These are phyloP conservation scores for Boletus coccyginus DNA, from an alignment of 768 basidiomycete species.

Conservation along the genomic window DNA sequence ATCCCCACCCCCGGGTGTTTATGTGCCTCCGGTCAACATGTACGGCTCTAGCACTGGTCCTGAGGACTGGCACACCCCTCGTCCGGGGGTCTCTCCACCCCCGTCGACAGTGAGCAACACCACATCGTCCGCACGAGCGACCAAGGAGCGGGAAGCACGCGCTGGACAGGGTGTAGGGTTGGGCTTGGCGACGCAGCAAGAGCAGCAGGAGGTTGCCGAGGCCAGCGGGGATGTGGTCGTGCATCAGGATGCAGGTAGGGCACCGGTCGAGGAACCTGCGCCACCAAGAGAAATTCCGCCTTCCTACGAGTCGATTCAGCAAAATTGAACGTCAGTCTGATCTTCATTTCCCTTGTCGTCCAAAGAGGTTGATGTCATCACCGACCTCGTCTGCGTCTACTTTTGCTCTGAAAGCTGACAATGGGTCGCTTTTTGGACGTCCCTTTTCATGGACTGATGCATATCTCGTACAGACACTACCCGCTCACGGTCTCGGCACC, in stretches of 20 bases:
- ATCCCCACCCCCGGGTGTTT: background rate
- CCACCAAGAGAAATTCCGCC: conserved; percentile 28
- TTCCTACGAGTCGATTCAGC: conserved; percentile 28
- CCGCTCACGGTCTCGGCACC: background rate
- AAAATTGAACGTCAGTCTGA: conserved; percentile 6
- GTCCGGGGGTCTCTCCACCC: conserved; percentile 18
- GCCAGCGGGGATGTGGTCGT: conserved; percentile 24
- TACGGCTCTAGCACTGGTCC: conserved; percentile 12
- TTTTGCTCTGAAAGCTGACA: background rate
- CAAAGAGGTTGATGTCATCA: no score
- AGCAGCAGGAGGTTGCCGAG: conserved; percentile 21
- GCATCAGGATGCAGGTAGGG: conserved; percentile 27
- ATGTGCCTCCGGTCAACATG: conserved; percentile 5
- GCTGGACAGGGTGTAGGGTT: conserved; percentile 16
- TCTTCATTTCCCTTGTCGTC: background rate
- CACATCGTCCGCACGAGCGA: conserved; percentile 9
- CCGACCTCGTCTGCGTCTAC: background rate
- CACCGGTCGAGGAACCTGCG: conserved; percentile 14
- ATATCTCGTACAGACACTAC: conserved; percentile 1
- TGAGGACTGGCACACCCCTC: conserved; percentile 20
- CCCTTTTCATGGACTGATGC: background rate
- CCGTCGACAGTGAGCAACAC: conserved; percentile 20
- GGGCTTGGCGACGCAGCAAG: conserved; percentile 20
- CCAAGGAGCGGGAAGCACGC: conserved; percentile 27
- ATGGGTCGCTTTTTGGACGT: background rate